Percentiles rank a stretch among this genome's conserved stretches.
Conservation (phyloP, 2,329 filamentous ascomycete genomes). For the Talaromyces atroroseus region DNA sequence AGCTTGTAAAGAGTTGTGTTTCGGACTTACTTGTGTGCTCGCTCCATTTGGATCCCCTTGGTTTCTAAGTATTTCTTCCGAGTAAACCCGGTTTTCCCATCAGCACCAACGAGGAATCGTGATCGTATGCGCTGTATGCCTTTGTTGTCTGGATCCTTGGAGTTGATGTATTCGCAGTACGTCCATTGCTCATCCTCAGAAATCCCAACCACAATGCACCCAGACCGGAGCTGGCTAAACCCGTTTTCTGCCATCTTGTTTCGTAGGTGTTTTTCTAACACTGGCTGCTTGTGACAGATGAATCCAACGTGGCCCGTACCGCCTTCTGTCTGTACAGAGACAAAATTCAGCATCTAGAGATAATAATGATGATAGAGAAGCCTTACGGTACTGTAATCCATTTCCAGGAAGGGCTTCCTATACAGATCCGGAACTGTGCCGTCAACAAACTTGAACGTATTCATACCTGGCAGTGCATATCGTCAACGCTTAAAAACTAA, state of each 20-base stretch:
- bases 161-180: conserved; percentile 3
- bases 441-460: conserved; percentile 13
- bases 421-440: neutral
- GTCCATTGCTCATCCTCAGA: conserved; percentile 1
- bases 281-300: conserved; percentile 27
- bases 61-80: conserved; percentile 45
- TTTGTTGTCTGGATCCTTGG: neutral
- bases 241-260: neutral
- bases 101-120: conserved; percentile 32
- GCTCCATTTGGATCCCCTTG: conserved; percentile 35
- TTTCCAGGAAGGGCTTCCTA: conserved; percentile 3
- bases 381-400: conserved; percentile 7
- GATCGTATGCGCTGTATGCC: neutral
- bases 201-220: neutral
- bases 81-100: conserved; percentile 45
- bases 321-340: conserved; percentile 20
- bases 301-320: conserved; percentile 27
- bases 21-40: neutral
- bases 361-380: neutral
- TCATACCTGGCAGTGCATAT: conserved; percentile 12
- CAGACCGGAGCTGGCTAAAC: neutral
- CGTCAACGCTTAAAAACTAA: conserved; percentile 4
- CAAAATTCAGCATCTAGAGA: neutral
- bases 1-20: neutral
- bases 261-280: conserved; percentile 20